Percentiles rank a stretch among this genome's conserved stretches.
phyloP scores from a whole-genome alignment of 2,329 filamentous ascomycete genomes.

The Ilyonectria destructans region DNA sequence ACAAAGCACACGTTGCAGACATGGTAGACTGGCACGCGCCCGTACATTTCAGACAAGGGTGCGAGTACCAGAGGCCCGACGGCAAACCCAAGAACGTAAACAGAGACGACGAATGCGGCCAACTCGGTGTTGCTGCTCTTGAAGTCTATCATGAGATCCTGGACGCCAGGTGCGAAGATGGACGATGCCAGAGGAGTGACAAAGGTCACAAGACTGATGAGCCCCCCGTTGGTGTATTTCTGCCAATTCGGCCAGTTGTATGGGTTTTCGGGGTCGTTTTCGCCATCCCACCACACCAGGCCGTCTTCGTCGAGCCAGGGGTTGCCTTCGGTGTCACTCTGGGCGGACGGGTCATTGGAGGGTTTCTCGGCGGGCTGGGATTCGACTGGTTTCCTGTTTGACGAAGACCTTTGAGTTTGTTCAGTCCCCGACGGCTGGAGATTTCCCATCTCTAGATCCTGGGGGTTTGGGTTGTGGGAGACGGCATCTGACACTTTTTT shows the following conservation, averaged over 20 bases:
- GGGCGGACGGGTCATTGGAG: background rate
- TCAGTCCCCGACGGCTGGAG: background rate
- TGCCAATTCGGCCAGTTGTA: slow-evolving; percentile 74
- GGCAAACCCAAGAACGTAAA: slow-evolving; percentile 71
- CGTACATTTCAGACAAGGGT: slow-evolving; percentile 66
- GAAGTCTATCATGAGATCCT: slow-evolving; percentile 73
- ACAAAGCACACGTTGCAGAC: slow-evolving; percentile 58
- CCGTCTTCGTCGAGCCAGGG: slow-evolving; percentile 8
- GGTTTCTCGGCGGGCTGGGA: background rate
- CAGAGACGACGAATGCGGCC: slow-evolving; percentile 44
- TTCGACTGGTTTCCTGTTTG: background rate
- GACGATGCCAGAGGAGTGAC: slow-evolving; percentile 60
- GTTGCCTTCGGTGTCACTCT: background rate
- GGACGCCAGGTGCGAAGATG: slow-evolving; percentile 77
- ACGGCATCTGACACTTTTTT: background rate
- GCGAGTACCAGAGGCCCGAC: slow-evolving; percentile 65
- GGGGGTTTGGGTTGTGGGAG: background rate
- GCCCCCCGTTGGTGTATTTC: slow-evolving; percentile 53
- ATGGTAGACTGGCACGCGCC: slow-evolving; percentile 61
- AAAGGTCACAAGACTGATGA: slow-evolving; percentile 54
- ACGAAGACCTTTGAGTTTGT: background rate
- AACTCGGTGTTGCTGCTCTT: slow-evolving; percentile 46
- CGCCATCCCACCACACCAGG: slow-evolving; percentile 72
- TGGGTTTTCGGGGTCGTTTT: slow-evolving; percentile 74
- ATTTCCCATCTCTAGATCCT: background rate